A percentile compares a stretch with the other conserved stretches of the same genome.
These are phyloP conservation scores for Linnemannia hyalina DNA, from an alignment of 192 early-diverging fungal genomes.

Conservation along the genomic window DNA sequence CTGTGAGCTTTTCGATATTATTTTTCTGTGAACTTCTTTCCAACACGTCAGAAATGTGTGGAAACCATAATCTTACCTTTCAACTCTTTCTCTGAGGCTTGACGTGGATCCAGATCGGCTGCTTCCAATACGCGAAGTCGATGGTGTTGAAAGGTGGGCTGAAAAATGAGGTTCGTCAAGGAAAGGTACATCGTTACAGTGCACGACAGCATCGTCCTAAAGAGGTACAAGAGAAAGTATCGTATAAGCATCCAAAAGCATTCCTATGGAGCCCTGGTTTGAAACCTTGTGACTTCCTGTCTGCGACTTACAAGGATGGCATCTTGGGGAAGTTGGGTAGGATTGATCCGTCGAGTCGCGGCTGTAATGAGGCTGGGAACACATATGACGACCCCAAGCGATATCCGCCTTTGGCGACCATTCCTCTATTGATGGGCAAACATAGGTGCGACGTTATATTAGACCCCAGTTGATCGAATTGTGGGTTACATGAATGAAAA, in stretches of 20 bases:
- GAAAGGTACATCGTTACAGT: conserved; percentile 45
- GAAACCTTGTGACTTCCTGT: neutral
- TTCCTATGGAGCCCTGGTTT: neutral
- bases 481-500: neutral
- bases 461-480: neutral
- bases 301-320: conserved; percentile 36
- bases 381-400: conserved; percentile 41
- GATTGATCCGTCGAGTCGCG: conserved; percentile 29
- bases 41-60: neutral
- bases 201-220: conserved; percentile 54
- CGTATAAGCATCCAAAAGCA: neutral
- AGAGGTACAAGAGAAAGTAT: neutral
- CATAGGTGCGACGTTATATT: neutral
- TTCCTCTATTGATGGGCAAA: conserved; percentile 17
- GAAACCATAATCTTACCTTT: conserved; percentile 6
- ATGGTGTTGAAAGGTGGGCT: conserved; percentile 52
- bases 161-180: conserved; percentile 43
- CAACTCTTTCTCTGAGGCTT: conserved; percentile 8
- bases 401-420: conserved; percentile 46
- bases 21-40: neutral
- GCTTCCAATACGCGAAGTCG: conserved; percentile 35
- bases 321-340: conserved; percentile 44
- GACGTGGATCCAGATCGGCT: conserved; percentile 28
- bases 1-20: neutral
- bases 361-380: conserved; percentile 45